These are phyloP conservation scores for Conoideocrella luteorostrata DNA, from an alignment of 2,329 filamentous ascomycete species.

Conservation along the genomic window DNA sequence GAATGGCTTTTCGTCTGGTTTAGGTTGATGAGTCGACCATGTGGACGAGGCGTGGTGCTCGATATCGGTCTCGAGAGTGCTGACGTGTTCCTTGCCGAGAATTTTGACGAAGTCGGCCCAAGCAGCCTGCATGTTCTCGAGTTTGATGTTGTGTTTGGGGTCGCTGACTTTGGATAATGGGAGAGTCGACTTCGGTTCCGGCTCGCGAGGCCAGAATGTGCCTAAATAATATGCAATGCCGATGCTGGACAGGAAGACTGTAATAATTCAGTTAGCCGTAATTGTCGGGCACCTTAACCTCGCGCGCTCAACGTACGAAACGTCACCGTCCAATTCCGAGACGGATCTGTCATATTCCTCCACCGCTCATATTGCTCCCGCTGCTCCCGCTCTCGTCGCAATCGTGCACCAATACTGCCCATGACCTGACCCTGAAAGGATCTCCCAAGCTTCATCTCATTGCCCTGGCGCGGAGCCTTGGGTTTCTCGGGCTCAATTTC, in stretches of 20 bases:
- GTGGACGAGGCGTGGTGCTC: constrained; percentile 52
- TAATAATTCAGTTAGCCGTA: constrained; percentile 6
- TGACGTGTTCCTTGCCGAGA: constrained; percentile 59
- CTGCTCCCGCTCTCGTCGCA: constrained; percentile 49
- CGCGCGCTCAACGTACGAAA: constrained; percentile 37
- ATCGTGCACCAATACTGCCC: constrained; percentile 48
- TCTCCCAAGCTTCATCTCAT: constrained; percentile 31
- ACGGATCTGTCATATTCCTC: constrained; percentile 32
- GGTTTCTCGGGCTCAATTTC: constrained; percentile 29
- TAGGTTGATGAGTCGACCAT: constrained; percentile 54
- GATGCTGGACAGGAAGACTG: constrained; percentile 48
- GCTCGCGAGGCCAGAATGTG: constrained; percentile 44
- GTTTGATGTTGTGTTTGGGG: constrained; percentile 52
- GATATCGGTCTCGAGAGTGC: constrained; percentile 50
- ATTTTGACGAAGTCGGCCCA: constrained; percentile 63
- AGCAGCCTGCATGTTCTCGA: constrained; percentile 60
- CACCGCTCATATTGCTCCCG: constrained; percentile 42
- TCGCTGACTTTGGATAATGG: constrained; percentile 45
- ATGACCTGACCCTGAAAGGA: constrained; percentile 55
- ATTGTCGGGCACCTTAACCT: neutral
- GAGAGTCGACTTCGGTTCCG: constrained; percentile 50
- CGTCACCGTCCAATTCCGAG: constrained; percentile 45
- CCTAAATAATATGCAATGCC: constrained; percentile 54
- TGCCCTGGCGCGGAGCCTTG: constrained; percentile 24
- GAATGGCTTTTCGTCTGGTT: constrained; percentile 47